These are phyloP conservation scores for Massospora cicadina DNA, from an alignment of 371 early-diverging fungal species.

Conservation along the genomic window DNA sequence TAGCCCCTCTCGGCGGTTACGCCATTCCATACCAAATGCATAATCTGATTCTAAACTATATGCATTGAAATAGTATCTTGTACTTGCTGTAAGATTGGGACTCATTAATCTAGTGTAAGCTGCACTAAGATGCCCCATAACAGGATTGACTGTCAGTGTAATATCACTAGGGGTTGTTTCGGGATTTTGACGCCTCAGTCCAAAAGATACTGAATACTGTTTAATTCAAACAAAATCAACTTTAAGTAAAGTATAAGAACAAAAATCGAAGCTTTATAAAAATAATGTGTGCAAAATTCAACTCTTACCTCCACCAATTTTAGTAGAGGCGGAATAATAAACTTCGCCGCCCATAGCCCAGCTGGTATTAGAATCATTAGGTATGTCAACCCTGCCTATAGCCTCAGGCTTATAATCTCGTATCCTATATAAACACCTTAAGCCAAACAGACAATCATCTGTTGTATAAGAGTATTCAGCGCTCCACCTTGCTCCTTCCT, in stretches of 20 bases:
- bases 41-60: conserved; percentile 77
- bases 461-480: conserved; percentile 57
- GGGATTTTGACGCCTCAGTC: conserved; percentile 45
- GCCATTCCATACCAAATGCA: conserved; percentile 63
- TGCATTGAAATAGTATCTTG: conserved; percentile 70
- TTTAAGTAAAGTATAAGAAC: too few relatives aligned
- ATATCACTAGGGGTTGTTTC: conserved; percentile 22
- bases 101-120: conserved; percentile 63
- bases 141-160: conserved; percentile 65
- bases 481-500: conserved; percentile 53
- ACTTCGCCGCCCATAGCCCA: conserved; percentile 66
- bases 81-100: conserved; percentile 44
- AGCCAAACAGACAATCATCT: conserved; percentile 54
- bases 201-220: conserved; percentile 31
- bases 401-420: too few relatives aligned
- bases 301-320: conserved; percentile 68
- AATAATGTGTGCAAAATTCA: background rate
- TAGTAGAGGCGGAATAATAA: conserved; percentile 65
- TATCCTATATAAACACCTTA: conserved; percentile 56
- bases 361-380: conserved; percentile 13
- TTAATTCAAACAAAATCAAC: too few relatives aligned
- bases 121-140: conserved; percentile 69
- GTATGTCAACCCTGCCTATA: too few relatives aligned
- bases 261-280: too few relatives aligned
- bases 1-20: conserved; percentile 28